Evolutionary conservation across 306 rosid genomes (phyloP).

Genomic region (Cicer pinnatifidum): DNA sequence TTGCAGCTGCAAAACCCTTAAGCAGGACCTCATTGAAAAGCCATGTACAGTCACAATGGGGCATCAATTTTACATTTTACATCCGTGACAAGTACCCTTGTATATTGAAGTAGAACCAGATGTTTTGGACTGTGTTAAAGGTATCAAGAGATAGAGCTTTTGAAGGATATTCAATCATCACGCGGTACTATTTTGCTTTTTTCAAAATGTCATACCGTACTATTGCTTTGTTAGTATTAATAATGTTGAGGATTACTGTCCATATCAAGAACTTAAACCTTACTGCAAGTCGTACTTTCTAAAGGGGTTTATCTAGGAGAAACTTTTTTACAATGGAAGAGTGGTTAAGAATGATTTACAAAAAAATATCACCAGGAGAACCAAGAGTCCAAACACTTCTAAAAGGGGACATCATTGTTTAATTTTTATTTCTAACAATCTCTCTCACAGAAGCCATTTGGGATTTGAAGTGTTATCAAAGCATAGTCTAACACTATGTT

Average conservation of each 20-base stretch:
- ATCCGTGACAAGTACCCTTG: not conserved
- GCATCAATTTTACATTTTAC: slow-evolving; percentile 6
- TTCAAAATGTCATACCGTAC: not conserved
- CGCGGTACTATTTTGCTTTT: not conserved
- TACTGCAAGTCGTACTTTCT: slow-evolving; percentile 2
- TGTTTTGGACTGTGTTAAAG: not conserved
- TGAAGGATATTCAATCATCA: not conserved
- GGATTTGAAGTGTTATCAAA: slow-evolving; percentile 13
- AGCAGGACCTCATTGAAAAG: slow-evolving; percentile 15
- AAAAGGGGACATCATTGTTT: slow-evolving; percentile 10
- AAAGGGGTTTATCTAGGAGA: not conserved
- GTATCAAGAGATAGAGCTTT: slow-evolving; percentile 9
- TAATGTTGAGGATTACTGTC: slow-evolving; percentile 24
- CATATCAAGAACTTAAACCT: not conserved
- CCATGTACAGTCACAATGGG: not conserved
- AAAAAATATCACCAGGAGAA: not conserved
- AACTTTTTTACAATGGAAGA: not conserved
- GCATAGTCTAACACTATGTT: slow-evolving; percentile 13
- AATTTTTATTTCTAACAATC: slow-evolving; percentile 1
- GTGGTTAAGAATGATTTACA: slow-evolving; percentile 14
- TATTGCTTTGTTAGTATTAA: slow-evolving; percentile 7
- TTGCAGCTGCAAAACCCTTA: slow-evolving; percentile 1
- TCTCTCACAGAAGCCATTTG: not conserved
- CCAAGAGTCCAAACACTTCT: slow-evolving; percentile 20
- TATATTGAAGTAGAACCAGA: slow-evolving; percentile 20